Evolutionary conservation across 2,329 filamentous ascomycete genomes (phyloP).

Genomic region (Botrytis hyacinthi): DNA sequence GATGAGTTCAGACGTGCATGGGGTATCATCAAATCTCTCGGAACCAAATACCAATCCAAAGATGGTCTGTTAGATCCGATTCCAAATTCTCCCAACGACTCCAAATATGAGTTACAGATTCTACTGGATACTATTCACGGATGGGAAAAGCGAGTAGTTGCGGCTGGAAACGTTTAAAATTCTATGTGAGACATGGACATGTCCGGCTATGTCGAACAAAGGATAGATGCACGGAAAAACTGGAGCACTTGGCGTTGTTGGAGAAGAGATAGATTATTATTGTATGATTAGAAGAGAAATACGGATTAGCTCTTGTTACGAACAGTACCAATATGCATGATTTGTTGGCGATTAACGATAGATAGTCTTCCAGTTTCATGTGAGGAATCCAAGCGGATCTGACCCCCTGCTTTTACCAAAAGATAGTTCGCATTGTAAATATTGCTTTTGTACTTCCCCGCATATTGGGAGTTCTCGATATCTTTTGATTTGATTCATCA

Average conservation of each 20-base stretch:
- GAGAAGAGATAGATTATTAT: background rate
- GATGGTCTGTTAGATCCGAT: conserved; percentile 32
- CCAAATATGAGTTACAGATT: conserved; percentile 25
- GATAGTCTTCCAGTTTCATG: background rate
- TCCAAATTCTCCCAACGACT: conserved; percentile 14
- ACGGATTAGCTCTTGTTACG: background rate
- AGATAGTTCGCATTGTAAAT: background rate
- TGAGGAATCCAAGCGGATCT: conserved; percentile 4
- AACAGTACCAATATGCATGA: background rate
- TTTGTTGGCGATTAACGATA: background rate
- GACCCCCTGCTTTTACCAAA: background rate
- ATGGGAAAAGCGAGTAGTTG: background rate
- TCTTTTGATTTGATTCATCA: background rate
- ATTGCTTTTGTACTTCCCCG: background rate
- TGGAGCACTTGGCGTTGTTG: conserved; percentile 4
- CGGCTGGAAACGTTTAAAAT: background rate
- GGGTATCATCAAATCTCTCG: conserved; percentile 61
- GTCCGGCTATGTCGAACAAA: background rate
- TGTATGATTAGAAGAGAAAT: background rate
- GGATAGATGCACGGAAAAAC: conserved; percentile 3
- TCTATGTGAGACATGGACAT: background rate
- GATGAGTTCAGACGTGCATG: conserved; percentile 83
- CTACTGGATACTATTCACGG: conserved; percentile 35
- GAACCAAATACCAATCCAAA: conserved; percentile 38
- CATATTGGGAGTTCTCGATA: background rate